phyloP scores from a whole-genome alignment of 2,329 filamentous ascomycete species.

The Fusarium neocosmosporiellum region DNA sequence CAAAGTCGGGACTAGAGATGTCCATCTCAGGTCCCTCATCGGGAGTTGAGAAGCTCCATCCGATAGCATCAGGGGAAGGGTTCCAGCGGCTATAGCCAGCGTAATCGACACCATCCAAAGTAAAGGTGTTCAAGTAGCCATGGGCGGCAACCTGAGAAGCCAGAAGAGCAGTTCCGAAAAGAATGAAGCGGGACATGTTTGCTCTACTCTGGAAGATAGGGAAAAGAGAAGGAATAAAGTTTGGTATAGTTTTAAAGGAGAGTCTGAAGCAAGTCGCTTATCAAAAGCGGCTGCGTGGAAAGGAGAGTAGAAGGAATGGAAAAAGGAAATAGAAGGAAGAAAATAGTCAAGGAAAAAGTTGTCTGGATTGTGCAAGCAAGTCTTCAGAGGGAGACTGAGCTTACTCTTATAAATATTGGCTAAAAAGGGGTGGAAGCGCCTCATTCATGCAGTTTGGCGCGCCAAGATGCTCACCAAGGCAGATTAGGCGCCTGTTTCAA shows the following conservation, averaged over 20 bases:
- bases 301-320: background rate
- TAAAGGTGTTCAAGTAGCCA: slow-evolving; percentile 39
- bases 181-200: slow-evolving; percentile 28
- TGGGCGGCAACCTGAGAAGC: slow-evolving; percentile 39
- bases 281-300: slow-evolving; percentile 13
- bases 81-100: slow-evolving; percentile 47
- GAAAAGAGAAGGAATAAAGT: background rate
- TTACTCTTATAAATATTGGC: background rate
- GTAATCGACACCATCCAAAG: slow-evolving; percentile 48
- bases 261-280: slow-evolving; percentile 5
- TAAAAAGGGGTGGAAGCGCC: background rate
- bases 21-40: slow-evolving; percentile 62
- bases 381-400: background rate
- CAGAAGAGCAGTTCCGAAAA: slow-evolving; percentile 21
- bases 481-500: slow-evolving; percentile 8
- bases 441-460: background rate
- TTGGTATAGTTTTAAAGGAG: background rate
- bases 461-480: background rate
- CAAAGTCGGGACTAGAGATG: slow-evolving; percentile 53
- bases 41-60: slow-evolving; percentile 55
- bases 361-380: background rate
- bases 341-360: background rate
- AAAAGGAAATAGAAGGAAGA: background rate
- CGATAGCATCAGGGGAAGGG: slow-evolving; percentile 46
- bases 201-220: background rate